Evolutionary conservation across 129 eudicot species (phyloP).

Genomic region (Helianthus tuberosus): DNA sequence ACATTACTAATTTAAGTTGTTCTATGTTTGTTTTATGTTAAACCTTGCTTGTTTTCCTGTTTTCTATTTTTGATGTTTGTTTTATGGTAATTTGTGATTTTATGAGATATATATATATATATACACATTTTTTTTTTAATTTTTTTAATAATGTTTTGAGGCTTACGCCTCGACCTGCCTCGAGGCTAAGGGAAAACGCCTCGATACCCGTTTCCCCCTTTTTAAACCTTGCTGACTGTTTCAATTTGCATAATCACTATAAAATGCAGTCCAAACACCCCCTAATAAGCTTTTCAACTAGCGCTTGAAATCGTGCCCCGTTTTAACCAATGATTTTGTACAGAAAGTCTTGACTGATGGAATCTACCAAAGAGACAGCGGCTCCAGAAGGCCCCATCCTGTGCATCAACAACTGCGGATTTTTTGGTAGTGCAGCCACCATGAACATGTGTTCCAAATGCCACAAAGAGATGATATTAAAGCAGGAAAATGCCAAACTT

Average conservation of each 20-base stretch:
- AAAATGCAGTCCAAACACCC: neutral
- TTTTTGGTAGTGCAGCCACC: constrained; percentile 75
- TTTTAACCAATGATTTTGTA: neutral
- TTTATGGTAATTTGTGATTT: too few relatives aligned
- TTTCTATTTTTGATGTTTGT: too few relatives aligned
- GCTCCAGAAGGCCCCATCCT: constrained; percentile 75
- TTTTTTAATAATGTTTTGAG: too few relatives aligned
- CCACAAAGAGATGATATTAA: constrained; percentile 66
- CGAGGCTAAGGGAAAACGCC: too few relatives aligned
- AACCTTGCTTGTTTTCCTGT: too few relatives aligned
- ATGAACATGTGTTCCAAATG: constrained; percentile 87
- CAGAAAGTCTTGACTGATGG: constrained; percentile 47
- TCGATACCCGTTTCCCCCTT: too few relatives aligned
- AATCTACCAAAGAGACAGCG: constrained; percentile 63
- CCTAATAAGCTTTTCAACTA: neutral
- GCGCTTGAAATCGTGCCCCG: neutral
- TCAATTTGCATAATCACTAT: neutral
- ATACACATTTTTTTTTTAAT: too few relatives aligned
- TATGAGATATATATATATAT: too few relatives aligned
- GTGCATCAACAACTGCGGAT: constrained; percentile 75
- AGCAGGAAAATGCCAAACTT: constrained; percentile 67
- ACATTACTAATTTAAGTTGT: too few relatives aligned
- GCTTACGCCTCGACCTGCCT: too few relatives aligned
- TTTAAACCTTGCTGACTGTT: neutral
- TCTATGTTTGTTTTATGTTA: too few relatives aligned